Percentiles rank a stretch among this genome's conserved stretches.
Evolutionary conservation across 148 eudicot genomes (phyloP).

Genomic region (Chenopodium suecicum): DNA sequence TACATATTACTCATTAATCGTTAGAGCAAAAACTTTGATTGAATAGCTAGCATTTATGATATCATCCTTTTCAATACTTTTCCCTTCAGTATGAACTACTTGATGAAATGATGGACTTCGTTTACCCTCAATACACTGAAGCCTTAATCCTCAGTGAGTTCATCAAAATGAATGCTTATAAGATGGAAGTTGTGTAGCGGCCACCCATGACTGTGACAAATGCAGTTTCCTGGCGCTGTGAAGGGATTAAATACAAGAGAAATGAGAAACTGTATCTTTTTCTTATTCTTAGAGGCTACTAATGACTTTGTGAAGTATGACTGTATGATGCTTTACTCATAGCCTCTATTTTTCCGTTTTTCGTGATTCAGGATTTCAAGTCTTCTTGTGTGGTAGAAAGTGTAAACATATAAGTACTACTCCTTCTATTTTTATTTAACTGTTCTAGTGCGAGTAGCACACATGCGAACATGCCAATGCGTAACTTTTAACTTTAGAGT

Average conservation of each 20-base stretch:
- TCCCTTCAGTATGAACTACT: slow-evolving; percentile 77
- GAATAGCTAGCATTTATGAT: not conserved
- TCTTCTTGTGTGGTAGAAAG: slow-evolving; percentile 95
- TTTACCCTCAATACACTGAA: slow-evolving; percentile 95
- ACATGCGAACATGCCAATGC: too few species aligned
- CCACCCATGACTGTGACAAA: slow-evolving; percentile 99
- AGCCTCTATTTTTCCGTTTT: not conserved
- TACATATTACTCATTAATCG: not conserved
- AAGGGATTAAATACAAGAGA: slow-evolving; percentile 81
- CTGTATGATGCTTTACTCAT: slow-evolving; percentile 6
- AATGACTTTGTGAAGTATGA: not conserved
- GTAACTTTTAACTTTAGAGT: too few species aligned
- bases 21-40: not conserved
- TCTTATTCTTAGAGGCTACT: not conserved
- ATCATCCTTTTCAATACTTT: not conserved
- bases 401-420: slow-evolving; percentile 42
- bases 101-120: slow-evolving; percentile 99
- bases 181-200: slow-evolving; percentile 91
- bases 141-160: slow-evolving; percentile 94
- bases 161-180: slow-evolving; percentile 90
- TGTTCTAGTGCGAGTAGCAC: too few species aligned
- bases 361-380: slow-evolving; percentile 37
- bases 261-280: slow-evolving; percentile 52
- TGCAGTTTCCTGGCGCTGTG: slow-evolving; percentile 99
- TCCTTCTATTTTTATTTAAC: too few species aligned